Base-by-base conservation (phyloP, 768 basidiomycete genomes). In the Sistotremastrum suecicum region DNA sequence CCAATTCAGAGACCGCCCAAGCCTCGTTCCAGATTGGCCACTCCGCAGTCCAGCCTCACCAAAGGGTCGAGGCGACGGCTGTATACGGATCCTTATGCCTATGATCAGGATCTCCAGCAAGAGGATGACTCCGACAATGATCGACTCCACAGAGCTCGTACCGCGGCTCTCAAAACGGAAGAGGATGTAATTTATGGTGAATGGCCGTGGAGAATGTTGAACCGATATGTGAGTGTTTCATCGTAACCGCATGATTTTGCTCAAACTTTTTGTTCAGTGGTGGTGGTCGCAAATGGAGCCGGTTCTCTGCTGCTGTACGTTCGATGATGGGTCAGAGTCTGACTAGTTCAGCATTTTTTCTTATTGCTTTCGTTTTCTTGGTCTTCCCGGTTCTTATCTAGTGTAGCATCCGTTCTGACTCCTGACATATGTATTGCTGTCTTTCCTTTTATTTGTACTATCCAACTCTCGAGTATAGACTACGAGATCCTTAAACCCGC, bases 271-370 rank as follows among this genome's bases (percentile, higher is more conserved):
- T 3, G 11, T 33, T 10, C 51, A 87, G 85, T 87, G 85, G 84
- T 89, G 86, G 85, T 76, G 79, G 79, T 82, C 80, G 81, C 74
- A 76, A 45, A 43, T 82, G 1, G 75, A 81, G 52, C 74, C 78
- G 4, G 56, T 81, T 12, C 43, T 82, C 7, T 77, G 75, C 53
- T 86, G 80, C 59, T 68, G 69, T 43, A 80, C 75, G 56, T 54
- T 58, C 6, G 66, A 63, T 49, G 58, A 72, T 33, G 20, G 20
- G 1, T 65, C 71, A 9, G 83, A 83, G 6, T 66, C 69, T 3
- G 76, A 78, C 39, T 62, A 64, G 33, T 66, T 42, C 4, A 2
- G 42, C 8, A 8, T 31, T 34, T 7, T 33, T 34, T 20, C 34
- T 38, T 32, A 31, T 37, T n/a, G 8, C 32, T 12, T 39, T 7